Conservation (phyloP, 2,329 filamentous ascomycete species). For the Cryphonectria carpinicola region DNA sequence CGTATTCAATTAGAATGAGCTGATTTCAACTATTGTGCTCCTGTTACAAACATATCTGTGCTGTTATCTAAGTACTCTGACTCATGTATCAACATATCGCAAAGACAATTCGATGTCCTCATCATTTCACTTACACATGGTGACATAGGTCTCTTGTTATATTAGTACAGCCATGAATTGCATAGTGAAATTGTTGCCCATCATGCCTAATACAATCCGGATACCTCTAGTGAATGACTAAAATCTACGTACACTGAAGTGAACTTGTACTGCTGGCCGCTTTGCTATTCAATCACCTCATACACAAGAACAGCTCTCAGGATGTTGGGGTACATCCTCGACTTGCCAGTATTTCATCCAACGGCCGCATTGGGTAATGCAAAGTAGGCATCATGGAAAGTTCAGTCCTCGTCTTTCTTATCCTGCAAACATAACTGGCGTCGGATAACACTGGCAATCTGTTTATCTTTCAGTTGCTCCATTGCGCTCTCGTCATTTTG, state of each 20-base stretch:
- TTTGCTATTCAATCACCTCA: background rate
- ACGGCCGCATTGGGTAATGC: background rate
- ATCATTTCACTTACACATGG: too few species aligned
- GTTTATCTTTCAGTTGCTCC: slow-evolving; percentile 83
- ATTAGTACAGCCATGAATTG: too few species aligned
- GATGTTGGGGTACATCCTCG: background rate
- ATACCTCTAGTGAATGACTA: too few species aligned
- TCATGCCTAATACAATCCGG: too few species aligned
- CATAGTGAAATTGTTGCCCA: too few species aligned
- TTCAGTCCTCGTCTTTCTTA: slow-evolving; percentile 4
- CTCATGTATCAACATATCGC: too few species aligned
- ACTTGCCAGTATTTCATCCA: background rate
- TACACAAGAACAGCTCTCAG: background rate
- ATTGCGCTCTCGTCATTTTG: slow-evolving; percentile 74
- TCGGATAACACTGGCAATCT: slow-evolving; percentile 74
- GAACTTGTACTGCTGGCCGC: background rate
- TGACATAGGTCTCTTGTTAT: too few species aligned
- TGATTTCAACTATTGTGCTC: too few species aligned
- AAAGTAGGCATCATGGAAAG: background rate
- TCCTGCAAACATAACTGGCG: slow-evolving; percentile 48
- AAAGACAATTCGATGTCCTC: too few species aligned
- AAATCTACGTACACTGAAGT: background rate
- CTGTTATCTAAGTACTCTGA: too few species aligned
- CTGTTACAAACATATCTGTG: too few species aligned
- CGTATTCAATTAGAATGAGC: too few species aligned